Evolutionary conservation across 371 early-diverging fungal species (phyloP).

Genomic region (Mucor ambiguus): DNA sequence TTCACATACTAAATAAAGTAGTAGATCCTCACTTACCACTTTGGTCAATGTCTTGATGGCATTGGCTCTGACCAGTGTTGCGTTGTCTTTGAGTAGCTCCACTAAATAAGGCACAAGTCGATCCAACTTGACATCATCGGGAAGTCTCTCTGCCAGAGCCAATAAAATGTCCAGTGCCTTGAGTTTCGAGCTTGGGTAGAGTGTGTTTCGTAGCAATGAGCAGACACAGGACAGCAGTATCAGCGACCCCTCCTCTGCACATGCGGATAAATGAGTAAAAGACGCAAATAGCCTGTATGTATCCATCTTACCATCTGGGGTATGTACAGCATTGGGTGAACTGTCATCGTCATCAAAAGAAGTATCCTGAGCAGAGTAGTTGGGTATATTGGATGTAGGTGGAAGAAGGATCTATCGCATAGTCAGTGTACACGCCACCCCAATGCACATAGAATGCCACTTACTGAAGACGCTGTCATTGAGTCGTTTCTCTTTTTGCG

Average conservation of each 20-base stretch:
- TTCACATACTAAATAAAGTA: too few relatives aligned
- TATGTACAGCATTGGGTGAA: neutral
- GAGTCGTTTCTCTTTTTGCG: slow-evolving; percentile 20
- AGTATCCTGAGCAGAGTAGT: slow-evolving; percentile 21
- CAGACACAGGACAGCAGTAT: slow-evolving; percentile 68
- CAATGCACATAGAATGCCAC: neutral
- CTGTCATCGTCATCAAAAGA: neutral
- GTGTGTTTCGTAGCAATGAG: slow-evolving; percentile 71
- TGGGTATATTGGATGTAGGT: slow-evolving; percentile 49
- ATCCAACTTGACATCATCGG: slow-evolving; percentile 81
- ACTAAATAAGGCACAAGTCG: slow-evolving; percentile 85
- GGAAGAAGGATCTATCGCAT: slow-evolving; percentile 38
- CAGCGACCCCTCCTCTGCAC: slow-evolving; percentile 62
- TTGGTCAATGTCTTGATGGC: slow-evolving; percentile 78
- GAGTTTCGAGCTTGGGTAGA: slow-evolving; percentile 73
- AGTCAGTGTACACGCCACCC: neutral
- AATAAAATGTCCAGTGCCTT: slow-evolving; percentile 79
- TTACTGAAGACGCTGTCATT: slow-evolving; percentile 44
- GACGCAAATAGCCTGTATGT: neutral
- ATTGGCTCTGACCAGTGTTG: slow-evolving; percentile 72
- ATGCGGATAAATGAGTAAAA: neutral
- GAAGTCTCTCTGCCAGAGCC: slow-evolving; percentile 65
- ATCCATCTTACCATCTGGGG: slow-evolving; percentile 17
- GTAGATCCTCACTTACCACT: slow-evolving; percentile 74
- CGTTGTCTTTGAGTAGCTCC: slow-evolving; percentile 68